Evolutionary conservation across 31 red algal species (phyloP).

Genomic region (Porphyra umbilicalis): DNA sequence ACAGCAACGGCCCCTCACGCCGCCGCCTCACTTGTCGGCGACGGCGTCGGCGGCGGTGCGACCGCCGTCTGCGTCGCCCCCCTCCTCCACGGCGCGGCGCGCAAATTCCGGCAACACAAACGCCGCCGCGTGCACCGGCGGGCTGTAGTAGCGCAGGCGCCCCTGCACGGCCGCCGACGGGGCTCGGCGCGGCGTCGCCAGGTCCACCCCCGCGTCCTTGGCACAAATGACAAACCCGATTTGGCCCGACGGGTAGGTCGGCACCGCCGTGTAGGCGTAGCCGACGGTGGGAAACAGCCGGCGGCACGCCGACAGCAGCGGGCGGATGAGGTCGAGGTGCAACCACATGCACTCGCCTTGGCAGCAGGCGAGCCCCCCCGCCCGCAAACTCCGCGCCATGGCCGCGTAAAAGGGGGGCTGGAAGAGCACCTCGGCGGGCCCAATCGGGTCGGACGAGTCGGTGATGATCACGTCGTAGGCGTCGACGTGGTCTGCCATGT

Average conservation of each 20-base stretch:
- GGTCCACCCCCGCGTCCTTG: slow-evolving; percentile 7
- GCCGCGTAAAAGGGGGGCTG: slow-evolving; percentile 49
- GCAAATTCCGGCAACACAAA: slow-evolving; percentile 94
- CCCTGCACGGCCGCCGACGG: slow-evolving; percentile 8
- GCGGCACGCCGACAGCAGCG: slow-evolving; percentile 33
- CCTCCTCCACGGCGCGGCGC: slow-evolving; percentile 6
- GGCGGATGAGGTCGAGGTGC: slow-evolving; percentile 63
- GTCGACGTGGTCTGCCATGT: slow-evolving; percentile 28
- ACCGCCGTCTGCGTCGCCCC: not conserved
- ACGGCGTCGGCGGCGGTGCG: not conserved
- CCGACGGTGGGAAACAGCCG: slow-evolving; percentile 58
- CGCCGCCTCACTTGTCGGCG: not conserved
- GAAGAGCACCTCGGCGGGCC: slow-evolving; percentile 82
- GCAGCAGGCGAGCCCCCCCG: slow-evolving; percentile 47
- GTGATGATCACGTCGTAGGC: slow-evolving; percentile 92
- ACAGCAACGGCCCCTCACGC: not conserved
- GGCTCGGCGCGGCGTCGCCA: slow-evolving; percentile 11
- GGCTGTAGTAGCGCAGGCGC: slow-evolving; percentile 72
- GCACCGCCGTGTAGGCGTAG: slow-evolving; percentile 86
- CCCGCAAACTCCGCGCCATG: slow-evolving; percentile 33
- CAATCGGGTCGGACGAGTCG: slow-evolving; percentile 90
- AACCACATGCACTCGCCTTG: slow-evolving; percentile 98
- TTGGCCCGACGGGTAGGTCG: slow-evolving; percentile 92
- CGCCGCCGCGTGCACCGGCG: slow-evolving; percentile 69
- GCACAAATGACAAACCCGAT: slow-evolving; percentile 88